Evolutionary conservation across 1,139 yeast species (phyloP), one percentile per base, ranked within the genome.

Genomic region (Geotrichum candidum): DNA sequence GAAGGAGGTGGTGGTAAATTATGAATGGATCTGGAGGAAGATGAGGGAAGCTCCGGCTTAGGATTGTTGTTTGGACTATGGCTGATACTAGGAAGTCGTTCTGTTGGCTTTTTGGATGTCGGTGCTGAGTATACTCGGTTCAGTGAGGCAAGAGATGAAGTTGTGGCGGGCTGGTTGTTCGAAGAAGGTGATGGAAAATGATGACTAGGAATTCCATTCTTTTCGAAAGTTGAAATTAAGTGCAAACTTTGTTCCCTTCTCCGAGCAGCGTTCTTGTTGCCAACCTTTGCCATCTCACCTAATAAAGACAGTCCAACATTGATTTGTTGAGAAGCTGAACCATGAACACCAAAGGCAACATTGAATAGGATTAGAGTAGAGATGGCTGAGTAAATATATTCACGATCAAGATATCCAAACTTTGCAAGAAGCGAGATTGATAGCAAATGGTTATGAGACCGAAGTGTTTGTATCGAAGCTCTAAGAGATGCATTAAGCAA

Each of bases 351-450:
- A 75, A 89, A 89, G 0, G 96, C 88, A 0, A 91, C 87, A 71
- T 86, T 88, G 71, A 87, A 88, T 48, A 89, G 76, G 15, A 88
- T 83, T 60, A 89, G 76, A 0, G 96, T 89, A 5, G 91, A 88
- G 0, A 95, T 87, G 0, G 96, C 84, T 0, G 94, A 87, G 72
- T 88, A 89, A 38, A 88, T 76, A 72, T 89, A 89, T 70, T 90
- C 96, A 68, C 96, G 78, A 71, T 90, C 96, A 90, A 89, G 87
- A 79, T 91, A 89, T 0, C 96, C 96, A 76, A 88, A 89, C 52
- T 88, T 74, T 0, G 96, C 94, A 35, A 88, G 87, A 11, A 38
- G 41, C 7, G 53, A 45, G n/a, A 48, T 31, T 18, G 54, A 54
- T 9, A 46, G 29, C 11, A 58, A 38, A 25, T 45, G n/a, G 66